A percentile compares a stretch with the other conserved stretches of the same genome.
These are phyloP conservation scores for Sporothrix sp. DNA, from an alignment of 2,329 filamentous ascomycete species.

Conservation along the genomic window DNA sequence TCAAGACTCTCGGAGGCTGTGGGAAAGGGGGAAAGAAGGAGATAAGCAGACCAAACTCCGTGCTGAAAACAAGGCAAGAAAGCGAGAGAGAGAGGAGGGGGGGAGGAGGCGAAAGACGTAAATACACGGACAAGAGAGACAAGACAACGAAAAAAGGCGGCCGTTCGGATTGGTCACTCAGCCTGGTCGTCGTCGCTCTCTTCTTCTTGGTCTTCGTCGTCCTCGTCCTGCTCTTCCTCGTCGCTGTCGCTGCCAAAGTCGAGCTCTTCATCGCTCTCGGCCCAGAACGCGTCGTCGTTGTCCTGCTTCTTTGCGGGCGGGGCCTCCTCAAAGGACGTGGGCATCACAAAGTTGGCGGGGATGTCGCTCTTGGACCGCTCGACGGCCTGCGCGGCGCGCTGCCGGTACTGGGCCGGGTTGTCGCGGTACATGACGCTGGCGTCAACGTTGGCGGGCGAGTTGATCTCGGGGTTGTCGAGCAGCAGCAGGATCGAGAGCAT, in stretches of 20 bases:
- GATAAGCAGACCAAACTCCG: not conserved
- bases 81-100: not conserved
- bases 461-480: constrained; percentile 88
- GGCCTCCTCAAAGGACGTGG: constrained; percentile 55
- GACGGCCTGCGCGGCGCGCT: constrained; percentile 58
- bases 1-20: not conserved
- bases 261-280: constrained; percentile 63
- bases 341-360: constrained; percentile 71
- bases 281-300: constrained; percentile 76
- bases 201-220: constrained; percentile 46
- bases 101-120: not conserved
- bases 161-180: not conserved
- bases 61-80: not conserved
- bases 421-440: constrained; percentile 80
- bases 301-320: constrained; percentile 53
- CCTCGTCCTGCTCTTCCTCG: constrained; percentile 50
- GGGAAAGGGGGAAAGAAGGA: not conserved
- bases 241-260: constrained; percentile 66
- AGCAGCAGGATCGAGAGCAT: constrained; percentile 85
- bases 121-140: too few relatives aligned
- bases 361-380: constrained; percentile 69
- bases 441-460: constrained; percentile 89
- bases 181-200: constrained; percentile 36
- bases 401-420: constrained; percentile 57
- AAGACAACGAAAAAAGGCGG: too few relatives aligned